phyloP scores from a whole-genome alignment of 805 yeast genomes.

The Candida coquimbonensis region DNA sequence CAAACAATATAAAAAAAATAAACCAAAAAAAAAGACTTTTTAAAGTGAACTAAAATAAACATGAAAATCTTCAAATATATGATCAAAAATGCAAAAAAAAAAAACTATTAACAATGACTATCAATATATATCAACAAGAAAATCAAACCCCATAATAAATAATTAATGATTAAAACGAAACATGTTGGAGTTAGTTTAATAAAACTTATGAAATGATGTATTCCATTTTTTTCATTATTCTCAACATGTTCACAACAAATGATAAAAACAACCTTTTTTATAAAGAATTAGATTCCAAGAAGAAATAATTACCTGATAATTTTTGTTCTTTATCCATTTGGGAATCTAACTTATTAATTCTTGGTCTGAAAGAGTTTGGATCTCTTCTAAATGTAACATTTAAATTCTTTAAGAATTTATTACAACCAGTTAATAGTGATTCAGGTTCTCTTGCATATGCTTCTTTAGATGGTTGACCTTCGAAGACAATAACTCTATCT shows the following conservation, averaged over 20 bases:
- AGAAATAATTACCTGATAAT: slow-evolving; percentile 86
- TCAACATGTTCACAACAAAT: not conserved
- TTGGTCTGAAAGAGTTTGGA: slow-evolving; percentile 96
- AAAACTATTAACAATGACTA: not conserved
- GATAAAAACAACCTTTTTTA: slow-evolving; percentile 18
- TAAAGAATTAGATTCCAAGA: slow-evolving; percentile 65
- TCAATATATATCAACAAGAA: slow-evolving; percentile 11
- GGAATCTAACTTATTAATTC: slow-evolving; percentile 95
- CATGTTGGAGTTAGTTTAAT: slow-evolving; percentile 1
- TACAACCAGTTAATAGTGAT: slow-evolving; percentile 93
- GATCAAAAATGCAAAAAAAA: not conserved
- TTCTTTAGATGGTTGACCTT: slow-evolving; percentile 84
- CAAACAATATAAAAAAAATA: no score
- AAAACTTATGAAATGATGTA: not conserved
- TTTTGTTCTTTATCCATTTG: slow-evolving; percentile 99
- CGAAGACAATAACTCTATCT: slow-evolving; percentile 96
- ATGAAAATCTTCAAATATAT: no score
- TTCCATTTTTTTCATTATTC: not conserved
- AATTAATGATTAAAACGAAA: slow-evolving; percentile 11
- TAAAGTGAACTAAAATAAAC: no score
- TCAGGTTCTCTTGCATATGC: slow-evolving; percentile 88
- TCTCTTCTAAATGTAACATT: slow-evolving; percentile 99
- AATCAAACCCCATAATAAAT: slow-evolving; percentile 16
- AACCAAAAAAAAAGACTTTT: no score
- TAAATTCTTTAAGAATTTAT: slow-evolving; percentile 91